phyloP scores from a whole-genome alignment of 257 asterid species.

The Solanum clarkiae region DNA sequence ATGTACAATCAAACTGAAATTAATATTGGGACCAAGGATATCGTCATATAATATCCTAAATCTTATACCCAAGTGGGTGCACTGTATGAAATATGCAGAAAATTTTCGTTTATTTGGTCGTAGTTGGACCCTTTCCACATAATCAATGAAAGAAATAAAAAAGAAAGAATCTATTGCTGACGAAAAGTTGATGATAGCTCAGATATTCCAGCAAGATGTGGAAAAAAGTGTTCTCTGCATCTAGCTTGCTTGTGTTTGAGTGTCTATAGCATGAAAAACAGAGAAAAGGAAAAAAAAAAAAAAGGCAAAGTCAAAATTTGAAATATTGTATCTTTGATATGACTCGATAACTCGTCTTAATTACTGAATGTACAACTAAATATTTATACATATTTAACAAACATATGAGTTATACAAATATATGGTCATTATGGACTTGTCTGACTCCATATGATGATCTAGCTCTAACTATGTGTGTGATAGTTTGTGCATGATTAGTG shows the following conservation, averaged over 20 bases:
- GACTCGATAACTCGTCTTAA: too few relatives aligned
- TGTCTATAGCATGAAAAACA: background rate
- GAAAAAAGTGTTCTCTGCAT: conserved; percentile 5
- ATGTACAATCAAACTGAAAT: background rate
- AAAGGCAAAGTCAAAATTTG: background rate
- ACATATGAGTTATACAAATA: background rate
- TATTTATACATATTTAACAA: too few relatives aligned
- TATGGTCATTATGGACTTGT: background rate
- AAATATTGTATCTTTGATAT: too few relatives aligned
- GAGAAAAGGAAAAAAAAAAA: background rate
- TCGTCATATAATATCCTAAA: background rate
- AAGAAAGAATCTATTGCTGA: conserved; percentile 5
- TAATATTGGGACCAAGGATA: background rate
- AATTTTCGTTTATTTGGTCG: conserved; percentile 15
- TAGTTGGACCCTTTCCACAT: conserved; percentile 13
- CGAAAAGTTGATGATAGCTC: conserved; percentile 14
- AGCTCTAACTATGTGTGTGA: background rate
- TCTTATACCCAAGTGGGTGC: background rate
- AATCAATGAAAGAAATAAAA: conserved; percentile 7
- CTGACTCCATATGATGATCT: background rate
- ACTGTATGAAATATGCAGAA: background rate
- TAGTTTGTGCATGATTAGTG: background rate
- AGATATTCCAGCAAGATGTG: conserved; percentile 14
- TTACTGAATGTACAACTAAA: too few relatives aligned
- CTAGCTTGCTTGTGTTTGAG: background rate